Evolutionary conservation across 108 stramenopile genomes (phyloP), one percentile per base, ranked within the genome.

Genomic region (Cyclotella cryptica): DNA sequence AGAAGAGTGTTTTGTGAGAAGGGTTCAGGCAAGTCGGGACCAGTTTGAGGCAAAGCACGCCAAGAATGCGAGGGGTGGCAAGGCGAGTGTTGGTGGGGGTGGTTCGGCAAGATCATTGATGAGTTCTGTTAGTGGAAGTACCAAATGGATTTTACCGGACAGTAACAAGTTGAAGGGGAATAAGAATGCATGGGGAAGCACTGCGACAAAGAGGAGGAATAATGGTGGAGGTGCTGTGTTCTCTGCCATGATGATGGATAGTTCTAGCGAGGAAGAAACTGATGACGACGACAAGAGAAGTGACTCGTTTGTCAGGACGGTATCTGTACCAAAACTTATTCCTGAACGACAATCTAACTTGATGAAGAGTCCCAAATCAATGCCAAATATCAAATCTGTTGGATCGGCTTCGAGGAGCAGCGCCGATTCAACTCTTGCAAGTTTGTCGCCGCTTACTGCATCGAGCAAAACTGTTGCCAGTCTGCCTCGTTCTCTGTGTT

Each of bases 171-270:
- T 52, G 26, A 47, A 61, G 28, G 49, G 21, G 30, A 39, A 68
- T 49, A 74, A 64, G 10, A 84, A 66, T 71, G 67, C 76, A 18
- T 83, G 71, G 76, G 72, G 67, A 8, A 26, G 62, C 69, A 63
- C 53, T 51, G 55, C 46, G 40, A 86, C 77, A 67, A 81, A 85
- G 70, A 84, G 60, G 84, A 66, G 41, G 10, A 84, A 45, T 45
- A 59, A 27, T 10, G 77, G 68, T 41, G 68, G 75, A 21, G 88
- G 90, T 57, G 88, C 88, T 29, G 89, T 92, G 10, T 93, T 96
- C 83, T 74, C 91, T 21, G 95, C 95, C 19, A 93, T 93, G 92
- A 93, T 96, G 92, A 90, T 91, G 89, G 93, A 78, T 59, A 81
- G 80, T 44, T 88, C 92, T 26, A 96, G 92, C 45, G 90, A 90